These are phyloP conservation scores for Starmerella bacillaris DNA, from an alignment of 805 yeast genomes.

Conservation along the genomic window DNA sequence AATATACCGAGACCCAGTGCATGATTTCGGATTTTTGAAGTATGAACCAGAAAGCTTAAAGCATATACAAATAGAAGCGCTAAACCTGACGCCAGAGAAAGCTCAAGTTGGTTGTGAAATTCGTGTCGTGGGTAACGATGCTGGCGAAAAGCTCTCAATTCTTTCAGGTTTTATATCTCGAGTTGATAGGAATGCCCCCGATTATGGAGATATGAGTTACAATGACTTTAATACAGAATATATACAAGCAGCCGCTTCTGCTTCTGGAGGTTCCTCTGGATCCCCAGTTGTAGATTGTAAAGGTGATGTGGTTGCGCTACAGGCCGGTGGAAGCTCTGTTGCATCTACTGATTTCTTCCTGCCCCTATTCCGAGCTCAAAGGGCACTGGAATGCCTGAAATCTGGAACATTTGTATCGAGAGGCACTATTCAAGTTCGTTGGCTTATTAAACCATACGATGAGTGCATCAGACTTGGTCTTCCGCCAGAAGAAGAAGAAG, in stretches of 20 bases:
- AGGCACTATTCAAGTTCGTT: constrained; percentile 84
- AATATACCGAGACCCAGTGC: constrained; percentile 82
- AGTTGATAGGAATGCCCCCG: constrained; percentile 86
- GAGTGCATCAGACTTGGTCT: constrained; percentile 80
- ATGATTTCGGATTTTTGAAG: constrained; percentile 77
- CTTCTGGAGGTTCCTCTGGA: constrained; percentile 90
- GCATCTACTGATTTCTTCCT: constrained; percentile 86
- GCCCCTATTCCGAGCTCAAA: constrained; percentile 64
- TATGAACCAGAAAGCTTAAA: constrained; percentile 56
- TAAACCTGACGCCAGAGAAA: constrained; percentile 57
- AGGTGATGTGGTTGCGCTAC: constrained; percentile 77
- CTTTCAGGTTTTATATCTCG: constrained; percentile 70
- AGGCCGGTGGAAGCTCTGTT: constrained; percentile 84
- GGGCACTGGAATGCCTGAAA: constrained; percentile 68
- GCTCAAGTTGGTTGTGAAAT: constrained; percentile 88
- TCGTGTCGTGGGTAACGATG: constrained; percentile 89
- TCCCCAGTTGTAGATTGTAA: constrained; percentile 87
- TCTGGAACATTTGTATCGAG: constrained; percentile 42
- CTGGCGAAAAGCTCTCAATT: constrained; percentile 83
- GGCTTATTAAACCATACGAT: constrained; percentile 74
- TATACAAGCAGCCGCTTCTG: constrained; percentile 90
- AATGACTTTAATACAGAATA: constrained; percentile 89
- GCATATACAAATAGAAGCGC: constrained; percentile 51
- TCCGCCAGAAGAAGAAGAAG: constrained; percentile 51
- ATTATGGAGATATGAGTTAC: constrained; percentile 71